Evolutionary conservation across 164 flowering plant species (phyloP), one percentile per base, ranked within the genome.

Genomic region (Annona cherimola): DNA sequence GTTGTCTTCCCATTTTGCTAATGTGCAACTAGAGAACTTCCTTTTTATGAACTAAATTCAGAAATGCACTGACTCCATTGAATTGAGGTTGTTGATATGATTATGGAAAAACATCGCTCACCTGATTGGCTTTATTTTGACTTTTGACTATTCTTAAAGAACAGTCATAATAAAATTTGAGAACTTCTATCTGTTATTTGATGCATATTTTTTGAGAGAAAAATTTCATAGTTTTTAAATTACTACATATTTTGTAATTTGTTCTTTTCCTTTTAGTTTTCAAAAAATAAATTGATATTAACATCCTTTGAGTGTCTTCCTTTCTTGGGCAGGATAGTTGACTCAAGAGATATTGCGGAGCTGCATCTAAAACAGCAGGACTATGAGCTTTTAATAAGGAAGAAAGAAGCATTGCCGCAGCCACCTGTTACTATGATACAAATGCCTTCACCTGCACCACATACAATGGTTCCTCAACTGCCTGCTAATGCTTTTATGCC

Each of bases 301-400:
- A 67, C 71, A 54, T 63, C 71, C 39, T 41, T 42, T 61, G 35
- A 50, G 2, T 26, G 35, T 54, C 8, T 9, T n/a, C 14, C 6
- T 40, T 64, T 11, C 62, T n/a, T 50, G 26, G 14, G n/a, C 82
- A 89, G 94, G 76, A 84, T 88, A 68, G 94, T 90, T 71, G 92
- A 90, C 79, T 88, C 94, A 69, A 84, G 86, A 76, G 90, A 90
- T 74, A 85, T 90, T 26, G 68, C 75, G 76, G 94, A 90, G 81
- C 79, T 90, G 77, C 77, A 88, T 75, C 79, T 90, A 69, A 88
- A 90, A 83, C 92, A 88, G 69, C 70, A 60, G 8, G 88, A 82
- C 57, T 88, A 87, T 77, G 94, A 88, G 77, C 72, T 90, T 55
- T 45, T 80, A 19, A 88, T 90, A 73, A 78, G 89, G 71, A 90